Base-by-base conservation (phyloP, 345 rosid species). In the Salix suchowensis region DNA sequence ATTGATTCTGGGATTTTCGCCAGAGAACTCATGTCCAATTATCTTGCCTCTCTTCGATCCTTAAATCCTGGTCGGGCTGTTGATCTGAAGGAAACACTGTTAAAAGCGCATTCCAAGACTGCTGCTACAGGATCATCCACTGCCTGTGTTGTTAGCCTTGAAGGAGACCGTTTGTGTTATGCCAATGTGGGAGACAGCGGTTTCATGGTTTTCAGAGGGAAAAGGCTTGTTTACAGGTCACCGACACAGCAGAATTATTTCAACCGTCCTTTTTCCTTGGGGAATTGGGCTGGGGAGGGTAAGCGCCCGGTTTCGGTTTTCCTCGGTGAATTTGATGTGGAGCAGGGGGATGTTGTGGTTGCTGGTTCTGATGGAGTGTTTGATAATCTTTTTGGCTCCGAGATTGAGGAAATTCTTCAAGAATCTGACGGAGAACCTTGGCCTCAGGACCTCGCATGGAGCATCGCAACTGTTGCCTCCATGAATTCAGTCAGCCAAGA, bases 141-240 rank as follows among this genome's bases (percentile, higher is more conserved):
- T 1, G 86, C 77, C 0, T 67, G 74, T 52, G 67, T 80, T 21
- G 28, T 80, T 0, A 34, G 76, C 4, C 76, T 80, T 4, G 46
- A 26, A 1, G 73, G 39, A 4, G 16, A 28, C 16, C 19, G 14
- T n/a, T 18, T 79, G 66, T 13, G 30, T 7, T 74, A 42, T 42
- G 78, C 69, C 3, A 83, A 79, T 34, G 61, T 83, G 1, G 83
- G 86, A 5, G 86, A 83, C n/a, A 76, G 81, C 24, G 78, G 86
- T 10, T 76, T 83, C 14, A 55, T 64, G 80, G 58, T 76, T 36
- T 73, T 83, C 18, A 40, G 86, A 21, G 39, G 36, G 26, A 64
- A 28, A 13, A 40, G 18, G 19, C 36, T 30, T 7, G 7, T 72
- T 12, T 76, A 60, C 58, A 34, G 19, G 5, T 81, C 86, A 1